Evolutionary conservation across 371 early-diverging fungal genomes (phyloP).

Genomic region (Rhizopus stolonifer): DNA sequence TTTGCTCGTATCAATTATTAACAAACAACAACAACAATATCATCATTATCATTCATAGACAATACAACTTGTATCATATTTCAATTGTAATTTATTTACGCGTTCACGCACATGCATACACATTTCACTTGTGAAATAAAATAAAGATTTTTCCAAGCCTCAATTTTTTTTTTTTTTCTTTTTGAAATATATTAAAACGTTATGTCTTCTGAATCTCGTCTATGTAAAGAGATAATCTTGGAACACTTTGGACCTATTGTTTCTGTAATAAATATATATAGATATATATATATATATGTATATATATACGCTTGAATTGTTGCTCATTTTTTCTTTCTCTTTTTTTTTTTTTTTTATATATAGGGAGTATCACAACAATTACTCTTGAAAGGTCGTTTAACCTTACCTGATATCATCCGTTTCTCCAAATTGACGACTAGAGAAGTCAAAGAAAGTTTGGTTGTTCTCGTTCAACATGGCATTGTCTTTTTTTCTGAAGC

Average conservation of each 20-base stretch:
- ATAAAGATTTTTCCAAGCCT: no score
- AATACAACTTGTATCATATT: no score
- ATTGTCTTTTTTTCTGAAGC: constrained; percentile 45
- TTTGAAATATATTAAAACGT: no score
- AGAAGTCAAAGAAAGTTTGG: constrained; percentile 41
- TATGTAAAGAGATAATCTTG: constrained; percentile 47
- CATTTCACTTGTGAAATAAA: no score
- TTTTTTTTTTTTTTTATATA: constrained; percentile 45
- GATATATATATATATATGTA: background rate
- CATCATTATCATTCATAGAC: no score
- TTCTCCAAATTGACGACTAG: constrained; percentile 34
- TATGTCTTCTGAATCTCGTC: constrained; percentile 43
- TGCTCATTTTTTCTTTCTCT: no score
- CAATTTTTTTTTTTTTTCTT: constrained; percentile 1
- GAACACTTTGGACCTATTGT: constrained; percentile 50
- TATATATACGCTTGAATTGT: no score
- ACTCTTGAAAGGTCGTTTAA: constrained; percentile 44
- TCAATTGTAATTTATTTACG: no score
- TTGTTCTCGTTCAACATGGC: constrained; percentile 46
- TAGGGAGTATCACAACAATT: constrained; percentile 43
- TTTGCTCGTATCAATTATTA: constrained; percentile 37
- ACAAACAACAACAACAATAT: no score
- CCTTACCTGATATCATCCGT: constrained; percentile 40
- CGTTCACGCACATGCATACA: no score
- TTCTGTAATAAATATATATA: constrained; percentile 26